Conservation (phyloP, 495 filamentous ascomycete species). For the Aspergillus nanangensis region DNA sequence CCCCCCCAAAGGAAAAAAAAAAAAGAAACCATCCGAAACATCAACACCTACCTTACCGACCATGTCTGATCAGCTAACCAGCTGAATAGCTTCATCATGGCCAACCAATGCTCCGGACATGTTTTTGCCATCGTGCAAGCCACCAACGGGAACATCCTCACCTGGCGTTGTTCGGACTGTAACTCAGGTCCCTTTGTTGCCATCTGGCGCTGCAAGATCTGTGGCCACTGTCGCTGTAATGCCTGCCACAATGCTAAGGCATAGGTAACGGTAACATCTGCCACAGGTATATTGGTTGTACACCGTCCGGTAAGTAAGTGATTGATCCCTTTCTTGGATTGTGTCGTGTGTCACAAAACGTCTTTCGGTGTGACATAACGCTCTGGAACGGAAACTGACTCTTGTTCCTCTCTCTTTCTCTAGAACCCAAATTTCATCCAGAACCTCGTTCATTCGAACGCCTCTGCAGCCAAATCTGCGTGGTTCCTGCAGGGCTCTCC, state of each 20-base stretch:
- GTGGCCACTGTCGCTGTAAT: constrained; percentile 43
- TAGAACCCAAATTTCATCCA: not conserved
- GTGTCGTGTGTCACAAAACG: not conserved
- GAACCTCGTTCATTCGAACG: not conserved
- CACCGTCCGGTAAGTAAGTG: not conserved
- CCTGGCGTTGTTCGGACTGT: constrained; percentile 47
- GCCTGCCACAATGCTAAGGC: constrained; percentile 41
- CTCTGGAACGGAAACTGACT: not conserved
- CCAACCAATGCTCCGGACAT: constrained; percentile 45
- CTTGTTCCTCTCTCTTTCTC: not conserved
- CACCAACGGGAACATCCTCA: constrained; percentile 45
- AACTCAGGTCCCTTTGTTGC: constrained; percentile 46
- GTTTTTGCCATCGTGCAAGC: constrained; percentile 42
- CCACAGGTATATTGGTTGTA: not conserved
- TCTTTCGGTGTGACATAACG: not conserved
- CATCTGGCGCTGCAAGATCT: constrained; percentile 48
- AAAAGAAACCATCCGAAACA: too few relatives aligned
- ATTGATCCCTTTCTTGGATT: too few relatives aligned
- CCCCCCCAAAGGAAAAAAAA: not conserved
- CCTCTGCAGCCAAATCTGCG: constrained; percentile 11
- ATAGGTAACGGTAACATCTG: constrained; percentile 20
- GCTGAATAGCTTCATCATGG: constrained; percentile 21
- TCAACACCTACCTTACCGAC: too few relatives aligned
- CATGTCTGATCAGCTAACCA: not conserved
- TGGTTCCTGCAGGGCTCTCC: constrained; percentile 6